Conservation (phyloP, 148 eudicot species). For the Amaranthus hypochondriacus region DNA sequence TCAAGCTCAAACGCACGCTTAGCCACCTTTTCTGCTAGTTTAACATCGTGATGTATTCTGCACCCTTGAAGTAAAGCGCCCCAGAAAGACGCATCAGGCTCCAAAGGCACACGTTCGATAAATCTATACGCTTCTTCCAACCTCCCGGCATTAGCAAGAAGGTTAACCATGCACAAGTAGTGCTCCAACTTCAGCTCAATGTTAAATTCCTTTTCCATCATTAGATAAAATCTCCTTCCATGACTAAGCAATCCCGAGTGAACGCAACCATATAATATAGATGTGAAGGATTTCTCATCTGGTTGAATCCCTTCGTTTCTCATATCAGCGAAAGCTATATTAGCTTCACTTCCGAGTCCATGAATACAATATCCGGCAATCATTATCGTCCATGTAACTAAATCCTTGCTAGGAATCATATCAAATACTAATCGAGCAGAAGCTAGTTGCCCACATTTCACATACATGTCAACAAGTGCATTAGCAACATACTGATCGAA, state of each 20-base stretch:
- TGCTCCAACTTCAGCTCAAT: constrained; percentile 59
- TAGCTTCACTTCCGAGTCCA: constrained; percentile 57
- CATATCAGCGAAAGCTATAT: constrained; percentile 42
- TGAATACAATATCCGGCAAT: constrained; percentile 62
- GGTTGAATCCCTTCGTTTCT: constrained; percentile 38
- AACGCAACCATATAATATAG: constrained; percentile 53
- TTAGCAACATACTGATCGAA: constrained; percentile 44
- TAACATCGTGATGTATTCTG: constrained; percentile 52
- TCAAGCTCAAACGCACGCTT: constrained; percentile 43
- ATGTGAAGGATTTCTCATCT: constrained; percentile 42
- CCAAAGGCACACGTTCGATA: constrained; percentile 42
- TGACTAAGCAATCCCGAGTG: constrained; percentile 57
- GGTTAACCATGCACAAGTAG: constrained; percentile 62
- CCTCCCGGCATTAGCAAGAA: constrained; percentile 56
- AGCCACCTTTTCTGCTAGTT: constrained; percentile 58
- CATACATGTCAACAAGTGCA: constrained; percentile 72
- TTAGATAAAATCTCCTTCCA: constrained; percentile 43
- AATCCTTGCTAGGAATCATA: constrained; percentile 38
- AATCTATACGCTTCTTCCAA: constrained; percentile 47
- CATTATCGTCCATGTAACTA: constrained; percentile 66
- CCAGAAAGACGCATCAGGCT: constrained; percentile 55
- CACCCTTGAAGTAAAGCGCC: constrained; percentile 60
- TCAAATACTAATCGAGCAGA: constrained; percentile 44
- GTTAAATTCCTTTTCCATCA: constrained; percentile 41
- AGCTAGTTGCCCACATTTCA: constrained; percentile 48